Base-by-base conservation (phyloP, 2,329 filamentous ascomycete species). In the Xylaria sp. region DNA sequence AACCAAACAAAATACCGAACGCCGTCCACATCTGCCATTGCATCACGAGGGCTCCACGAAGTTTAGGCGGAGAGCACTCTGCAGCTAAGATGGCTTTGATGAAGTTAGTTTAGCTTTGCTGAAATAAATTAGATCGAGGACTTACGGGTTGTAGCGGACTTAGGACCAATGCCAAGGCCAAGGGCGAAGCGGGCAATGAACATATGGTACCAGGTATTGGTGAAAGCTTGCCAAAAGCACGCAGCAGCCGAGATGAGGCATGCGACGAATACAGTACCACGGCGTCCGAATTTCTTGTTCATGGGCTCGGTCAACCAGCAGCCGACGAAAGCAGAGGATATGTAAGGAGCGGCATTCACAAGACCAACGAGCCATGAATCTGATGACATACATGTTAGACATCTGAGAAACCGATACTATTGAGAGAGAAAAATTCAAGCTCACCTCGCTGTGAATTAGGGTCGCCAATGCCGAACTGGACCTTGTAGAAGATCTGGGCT, bases 281-380 rank as follows among this genome's bases (percentile, higher is more conserved):
- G 85, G 55, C 91, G 87, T 13, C 91, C 92, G 68, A 93, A 90
- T 67, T 75, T 81, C 62, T 88, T 86, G 78, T 93, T 93, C 77
- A 93, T 85, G 0, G 91, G 91, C 42, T 89, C 87, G 0, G 90
- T 92, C 53, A 90, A 81, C 91, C 91, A 93, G 78, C 90, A 93
- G 22, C 90, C 89, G 54, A 90, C 77, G 49, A 92, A 78, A 3
- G 90, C 89, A 70, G 88, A 92, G 79, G 88, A 88, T 25, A 92
- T 83, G 70, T 90, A 90, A 0, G 87, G 87, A 0, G 85, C 85
- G 50, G 79, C 75, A 74, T 92, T 92, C 42, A 86, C 80, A 6
- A 91, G 82, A 15, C 88, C 90, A 3, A 86, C 75, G 2, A 91
- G 80, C 89, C 89, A 89, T 57, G 79, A 82, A 68, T 82, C 80